Percentiles rank a stretch among this genome's conserved stretches.
phyloP scores from a whole-genome alignment of 2,329 filamentous ascomycete species.

The Tolypocladium amazonense region DNA sequence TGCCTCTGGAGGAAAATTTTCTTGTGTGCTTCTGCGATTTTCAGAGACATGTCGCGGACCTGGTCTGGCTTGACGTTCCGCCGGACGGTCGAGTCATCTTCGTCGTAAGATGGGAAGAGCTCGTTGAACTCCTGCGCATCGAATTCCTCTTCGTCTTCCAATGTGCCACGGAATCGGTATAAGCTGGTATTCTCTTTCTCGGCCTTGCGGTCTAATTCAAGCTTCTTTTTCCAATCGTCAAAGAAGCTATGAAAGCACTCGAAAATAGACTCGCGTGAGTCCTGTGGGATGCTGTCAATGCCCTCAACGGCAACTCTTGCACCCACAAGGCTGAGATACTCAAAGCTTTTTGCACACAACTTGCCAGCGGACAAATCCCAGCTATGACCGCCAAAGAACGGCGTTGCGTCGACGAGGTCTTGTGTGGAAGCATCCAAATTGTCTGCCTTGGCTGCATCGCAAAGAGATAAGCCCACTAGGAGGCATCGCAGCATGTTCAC shows the following conservation, averaged over 20 bases:
- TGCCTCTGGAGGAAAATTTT: slow-evolving; percentile 36
- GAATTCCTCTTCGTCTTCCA: slow-evolving; percentile 65
- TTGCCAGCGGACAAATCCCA: slow-evolving; percentile 13
- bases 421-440: slow-evolving; percentile 22
- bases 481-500: slow-evolving; percentile 72
- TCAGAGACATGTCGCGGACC: slow-evolving; percentile 46
- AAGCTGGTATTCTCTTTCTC: slow-evolving; percentile 64
- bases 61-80: slow-evolving; percentile 22
- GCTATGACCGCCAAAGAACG: slow-evolving; percentile 43
- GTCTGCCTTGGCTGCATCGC: slow-evolving; percentile 31
- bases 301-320: slow-evolving; percentile 36
- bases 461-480: slow-evolving; percentile 62
- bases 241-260: slow-evolving; percentile 65
- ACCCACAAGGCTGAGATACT: slow-evolving; percentile 27
- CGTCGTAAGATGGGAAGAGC: slow-evolving; percentile 69
- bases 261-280: slow-evolving; percentile 45
- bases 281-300: slow-evolving; percentile 24
- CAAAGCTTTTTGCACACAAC: slow-evolving; percentile 23
- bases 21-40: slow-evolving; percentile 50
- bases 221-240: slow-evolving; percentile 66
- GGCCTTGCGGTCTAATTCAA: slow-evolving; percentile 65
- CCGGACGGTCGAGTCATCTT: slow-evolving; percentile 25
- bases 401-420: slow-evolving; percentile 34
- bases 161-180: slow-evolving; percentile 72
- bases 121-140: slow-evolving; percentile 66